phyloP scores from a whole-genome alignment of 805 yeast species.

The Monosporozyma servazzii region DNA sequence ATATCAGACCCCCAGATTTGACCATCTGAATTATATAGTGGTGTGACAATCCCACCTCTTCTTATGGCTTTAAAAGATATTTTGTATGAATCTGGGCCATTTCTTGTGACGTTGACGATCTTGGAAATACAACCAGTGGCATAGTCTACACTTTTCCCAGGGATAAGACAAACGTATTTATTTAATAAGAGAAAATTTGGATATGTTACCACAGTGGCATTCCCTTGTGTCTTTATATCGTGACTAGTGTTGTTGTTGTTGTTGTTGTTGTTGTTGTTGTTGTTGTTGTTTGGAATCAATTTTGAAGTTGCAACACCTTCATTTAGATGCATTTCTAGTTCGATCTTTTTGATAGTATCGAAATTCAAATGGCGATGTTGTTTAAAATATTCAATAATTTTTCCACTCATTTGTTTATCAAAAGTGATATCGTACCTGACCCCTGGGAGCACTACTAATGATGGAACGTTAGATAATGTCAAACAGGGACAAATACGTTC shows the following conservation, averaged over 20 bases:
- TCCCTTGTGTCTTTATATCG: neutral
- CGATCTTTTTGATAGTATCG: neutral
- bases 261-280: neutral
- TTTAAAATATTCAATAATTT: conserved; percentile 36
- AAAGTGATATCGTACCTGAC: conserved; percentile 52
- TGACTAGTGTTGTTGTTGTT: neutral
- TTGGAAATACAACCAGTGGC: conserved; percentile 13
- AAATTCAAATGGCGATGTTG: neutral
- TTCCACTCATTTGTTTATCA: conserved; percentile 38
- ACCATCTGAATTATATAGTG: conserved; percentile 12
- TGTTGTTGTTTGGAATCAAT: neutral
- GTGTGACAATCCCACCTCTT: conserved; percentile 12
- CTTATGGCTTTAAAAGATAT: conserved; percentile 14
- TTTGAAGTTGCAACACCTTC: neutral
- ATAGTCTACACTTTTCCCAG: conserved; percentile 9
- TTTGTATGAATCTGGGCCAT: conserved; percentile 8
- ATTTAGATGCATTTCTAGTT: neutral
- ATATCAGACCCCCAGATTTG: conserved; percentile 11
- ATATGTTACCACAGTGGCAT: conserved; percentile 7
- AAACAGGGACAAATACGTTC: conserved; percentile 4
- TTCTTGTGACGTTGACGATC: conserved; percentile 8
- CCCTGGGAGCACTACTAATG: conserved; percentile 49
- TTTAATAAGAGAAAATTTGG: neutral
- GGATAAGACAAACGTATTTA: conserved; percentile 18
- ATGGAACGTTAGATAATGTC: conserved; percentile 12